phyloP scores from a whole-genome alignment of 78 protist species.

The Neovahlkampfia damariscottae region DNA sequence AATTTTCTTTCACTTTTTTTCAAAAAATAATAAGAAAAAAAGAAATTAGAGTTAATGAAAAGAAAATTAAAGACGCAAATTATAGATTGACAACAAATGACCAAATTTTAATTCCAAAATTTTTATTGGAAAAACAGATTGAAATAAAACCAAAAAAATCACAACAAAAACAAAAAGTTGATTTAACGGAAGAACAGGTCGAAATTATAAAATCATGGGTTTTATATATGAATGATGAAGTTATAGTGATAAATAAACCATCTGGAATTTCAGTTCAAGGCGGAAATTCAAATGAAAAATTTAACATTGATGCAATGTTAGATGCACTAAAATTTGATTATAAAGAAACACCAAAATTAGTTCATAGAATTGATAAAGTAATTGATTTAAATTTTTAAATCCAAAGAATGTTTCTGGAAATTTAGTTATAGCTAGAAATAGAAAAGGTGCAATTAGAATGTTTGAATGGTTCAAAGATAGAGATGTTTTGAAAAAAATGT shows the following conservation, averaged over 20 bases:
- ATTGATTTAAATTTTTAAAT: no score
- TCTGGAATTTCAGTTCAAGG: conserved; percentile 5
- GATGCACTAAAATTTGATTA: not conserved
- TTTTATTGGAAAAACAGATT: no score
- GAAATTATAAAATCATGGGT: conserved; percentile 12
- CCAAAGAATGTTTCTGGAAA: no score
- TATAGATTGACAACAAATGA: no score
- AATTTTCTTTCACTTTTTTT: no score
- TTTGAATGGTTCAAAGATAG: not conserved
- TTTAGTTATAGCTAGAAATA: not conserved
- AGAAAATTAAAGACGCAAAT: no score
- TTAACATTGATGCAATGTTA: not conserved
- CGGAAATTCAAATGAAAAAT: not conserved
- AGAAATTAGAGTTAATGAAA: no score
- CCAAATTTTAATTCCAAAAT: no score
- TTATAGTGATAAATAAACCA: conserved; percentile 12
- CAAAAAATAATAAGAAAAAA: no score
- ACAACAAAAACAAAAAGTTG: no score
- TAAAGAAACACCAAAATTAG: not conserved
- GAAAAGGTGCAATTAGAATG: not conserved
- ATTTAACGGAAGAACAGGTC: no score
- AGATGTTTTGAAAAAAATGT: not conserved
- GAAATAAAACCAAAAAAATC: no score
- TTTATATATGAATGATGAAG: not conserved
- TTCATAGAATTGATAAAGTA: not conserved